phyloP scores from a whole-genome alignment of 805 yeast genomes.

The Wickerhamiella allomyrinae region DNA sequence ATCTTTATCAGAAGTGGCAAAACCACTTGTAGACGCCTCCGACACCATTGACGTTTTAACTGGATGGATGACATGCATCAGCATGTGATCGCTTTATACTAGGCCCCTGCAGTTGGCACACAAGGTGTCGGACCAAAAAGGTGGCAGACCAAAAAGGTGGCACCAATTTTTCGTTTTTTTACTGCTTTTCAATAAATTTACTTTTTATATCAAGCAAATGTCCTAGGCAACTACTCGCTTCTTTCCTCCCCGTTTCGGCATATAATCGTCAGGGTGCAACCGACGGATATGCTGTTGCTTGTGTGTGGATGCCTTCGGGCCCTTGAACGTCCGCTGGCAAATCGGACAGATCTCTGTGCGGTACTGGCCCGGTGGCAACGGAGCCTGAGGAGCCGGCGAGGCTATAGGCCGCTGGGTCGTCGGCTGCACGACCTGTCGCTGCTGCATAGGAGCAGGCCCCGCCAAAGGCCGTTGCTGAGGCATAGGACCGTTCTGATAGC shows the following conservation, averaged over 20 bases:
- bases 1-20: background rate
- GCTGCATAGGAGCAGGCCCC: constrained; percentile 5
- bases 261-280: constrained; percentile 32
- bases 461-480: constrained; percentile 3
- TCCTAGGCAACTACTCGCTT: constrained; percentile 15
- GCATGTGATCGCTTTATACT: too few species aligned
- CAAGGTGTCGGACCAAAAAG: too few species aligned
- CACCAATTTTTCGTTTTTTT: too few species aligned
- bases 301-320: constrained; percentile 35
- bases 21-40: background rate
- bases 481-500: background rate
- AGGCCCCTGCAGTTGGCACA: too few species aligned
- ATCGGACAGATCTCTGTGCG: constrained; percentile 29
- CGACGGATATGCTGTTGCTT: constrained; percentile 36
- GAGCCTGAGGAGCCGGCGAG: constrained; percentile 6
- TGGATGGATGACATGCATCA: too few species aligned
- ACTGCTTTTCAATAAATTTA: too few species aligned
- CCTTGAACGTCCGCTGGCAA: constrained; percentile 32
- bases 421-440: constrained; percentile 1
- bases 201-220: background rate
- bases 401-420: too few species aligned
- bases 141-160: too few species aligned
- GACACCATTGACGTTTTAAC: too few species aligned
- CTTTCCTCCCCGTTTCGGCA: constrained; percentile 34
- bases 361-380: constrained; percentile 9